These are phyloP conservation scores for Beauveria bassiana DNA, from an alignment of 2,329 filamentous ascomycete species.

Conservation along the genomic window DNA sequence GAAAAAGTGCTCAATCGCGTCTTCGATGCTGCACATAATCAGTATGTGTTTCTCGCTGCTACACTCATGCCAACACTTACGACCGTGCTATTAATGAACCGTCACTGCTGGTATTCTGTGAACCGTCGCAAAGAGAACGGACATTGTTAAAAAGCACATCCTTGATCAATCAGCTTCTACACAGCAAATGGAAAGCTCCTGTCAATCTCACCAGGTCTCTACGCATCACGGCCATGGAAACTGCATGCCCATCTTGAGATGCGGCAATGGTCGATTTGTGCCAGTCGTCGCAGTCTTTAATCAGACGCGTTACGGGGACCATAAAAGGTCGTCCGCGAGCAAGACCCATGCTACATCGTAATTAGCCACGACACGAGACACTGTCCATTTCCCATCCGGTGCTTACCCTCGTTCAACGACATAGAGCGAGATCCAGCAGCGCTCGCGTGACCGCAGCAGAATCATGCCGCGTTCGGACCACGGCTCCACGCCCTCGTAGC, in stretches of 20 bases:
- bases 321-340: slow-evolving; percentile 62
- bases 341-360: slow-evolving; percentile 47
- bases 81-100: slow-evolving; percentile 47
- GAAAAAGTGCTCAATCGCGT: slow-evolving; percentile 58
- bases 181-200: neutral
- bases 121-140: slow-evolving; percentile 51
- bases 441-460: slow-evolving; percentile 56
- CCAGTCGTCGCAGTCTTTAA: slow-evolving; percentile 63
- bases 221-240: slow-evolving; percentile 62
- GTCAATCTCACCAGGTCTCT: slow-evolving; percentile 49
- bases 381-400: slow-evolving; percentile 13
- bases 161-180: slow-evolving; percentile 22
- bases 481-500: slow-evolving; percentile 56
- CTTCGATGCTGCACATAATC: slow-evolving; percentile 37
- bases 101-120: slow-evolving; percentile 38
- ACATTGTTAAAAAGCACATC: slow-evolving; percentile 50
- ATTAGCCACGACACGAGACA: neutral
- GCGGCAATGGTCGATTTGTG: slow-evolving; percentile 57
- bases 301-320: slow-evolving; percentile 56
- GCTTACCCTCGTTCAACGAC: slow-evolving; percentile 60
- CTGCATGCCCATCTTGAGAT: slow-evolving; percentile 60
- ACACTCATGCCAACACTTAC: slow-evolving; percentile 23
- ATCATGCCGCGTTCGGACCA: slow-evolving; percentile 52
- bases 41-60: slow-evolving; percentile 10
- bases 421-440: slow-evolving; percentile 65